Conservation (phyloP, 1,284 basidiomycete genomes). For the Puccinia coronata region DNA sequence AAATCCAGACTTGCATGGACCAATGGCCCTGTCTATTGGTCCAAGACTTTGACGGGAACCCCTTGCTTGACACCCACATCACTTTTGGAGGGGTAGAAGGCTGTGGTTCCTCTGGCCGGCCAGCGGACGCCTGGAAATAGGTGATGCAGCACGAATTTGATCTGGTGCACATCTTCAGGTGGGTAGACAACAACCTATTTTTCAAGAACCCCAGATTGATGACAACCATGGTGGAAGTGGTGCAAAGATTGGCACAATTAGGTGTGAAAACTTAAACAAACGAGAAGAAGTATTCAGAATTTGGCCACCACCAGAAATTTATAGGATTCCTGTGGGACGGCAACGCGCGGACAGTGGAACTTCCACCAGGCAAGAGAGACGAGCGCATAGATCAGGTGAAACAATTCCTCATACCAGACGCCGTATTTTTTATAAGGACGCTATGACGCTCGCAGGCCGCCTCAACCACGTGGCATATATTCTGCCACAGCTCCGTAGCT, state of each 20-base stretch:
- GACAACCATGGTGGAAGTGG: not conserved
- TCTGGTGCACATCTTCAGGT: not conserved
- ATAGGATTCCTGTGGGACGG: not conserved
- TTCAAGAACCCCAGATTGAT: not conserved
- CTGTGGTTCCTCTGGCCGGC: not conserved
- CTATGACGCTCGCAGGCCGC: not conserved
- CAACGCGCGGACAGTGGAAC: not conserved
- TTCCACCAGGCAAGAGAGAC: not conserved
- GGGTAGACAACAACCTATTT: conserved; percentile 4
- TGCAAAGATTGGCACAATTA: not conserved
- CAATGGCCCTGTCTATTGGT: conserved; percentile 2
- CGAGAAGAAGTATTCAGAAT: not conserved
- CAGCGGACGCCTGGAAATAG: conserved; percentile 9
- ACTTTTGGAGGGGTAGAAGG: not conserved
- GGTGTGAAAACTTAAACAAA: conserved; percentile 1
- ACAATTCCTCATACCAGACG: too few relatives aligned
- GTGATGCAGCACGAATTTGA: not conserved
- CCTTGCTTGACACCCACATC: not conserved
- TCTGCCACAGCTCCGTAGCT: not conserved
- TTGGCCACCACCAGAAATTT: not conserved
- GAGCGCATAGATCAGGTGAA: not conserved
- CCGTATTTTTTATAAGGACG: not conserved
- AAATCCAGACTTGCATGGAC: not conserved
- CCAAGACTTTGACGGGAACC: not conserved
- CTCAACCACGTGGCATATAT: not conserved